Evolutionary conservation across 352 stramenopile species (phyloP).

Genomic region (Phytopythium cucurbitacearum): DNA sequence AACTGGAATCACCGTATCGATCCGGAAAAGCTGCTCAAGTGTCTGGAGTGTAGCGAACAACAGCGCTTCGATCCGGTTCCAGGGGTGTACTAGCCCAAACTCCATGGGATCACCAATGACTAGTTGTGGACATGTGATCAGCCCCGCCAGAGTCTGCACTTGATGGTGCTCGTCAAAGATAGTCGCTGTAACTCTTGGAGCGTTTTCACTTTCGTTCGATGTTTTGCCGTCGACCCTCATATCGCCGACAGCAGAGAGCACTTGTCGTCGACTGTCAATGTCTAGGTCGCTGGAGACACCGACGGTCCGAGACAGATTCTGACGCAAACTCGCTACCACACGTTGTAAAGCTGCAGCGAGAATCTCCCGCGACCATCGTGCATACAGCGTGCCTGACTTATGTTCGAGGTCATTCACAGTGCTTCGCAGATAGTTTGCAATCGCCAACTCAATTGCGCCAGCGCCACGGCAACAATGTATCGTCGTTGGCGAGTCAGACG

Average conservation of each 20-base stretch:
- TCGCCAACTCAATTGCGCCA: conserved; percentile 36
- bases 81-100: conserved; percentile 49
- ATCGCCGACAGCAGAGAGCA: conserved; percentile 16
- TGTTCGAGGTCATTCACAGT: too few species aligned
- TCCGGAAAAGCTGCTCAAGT: conserved; percentile 50
- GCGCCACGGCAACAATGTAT: conserved; percentile 36
- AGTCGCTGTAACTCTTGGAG: conserved; percentile 10
- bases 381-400: too few species aligned
- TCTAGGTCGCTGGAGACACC: not conserved
- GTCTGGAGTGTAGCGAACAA: conserved; percentile 42
- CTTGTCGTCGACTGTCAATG: conserved; percentile 11
- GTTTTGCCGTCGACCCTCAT: conserved; percentile 2
- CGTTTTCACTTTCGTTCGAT: not conserved
- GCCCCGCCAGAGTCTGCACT: conserved; percentile 22
- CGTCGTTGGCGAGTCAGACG: not conserved
- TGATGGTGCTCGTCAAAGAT: conserved; percentile 27
- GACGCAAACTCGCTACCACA: too few species aligned
- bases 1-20: conserved; percentile 34
- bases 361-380: too few species aligned
- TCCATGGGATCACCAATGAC: conserved; percentile 26
- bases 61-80: conserved; percentile 37
- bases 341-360: too few species aligned
- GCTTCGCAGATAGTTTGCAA: conserved; percentile 21
- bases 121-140: conserved; percentile 34
- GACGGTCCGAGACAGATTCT: not conserved